A percentile compares a stretch with the other conserved stretches of the same genome.
Evolutionary conservation across 2,329 filamentous ascomycete species (phyloP).

Genomic region (Piedraia hortae): DNA sequence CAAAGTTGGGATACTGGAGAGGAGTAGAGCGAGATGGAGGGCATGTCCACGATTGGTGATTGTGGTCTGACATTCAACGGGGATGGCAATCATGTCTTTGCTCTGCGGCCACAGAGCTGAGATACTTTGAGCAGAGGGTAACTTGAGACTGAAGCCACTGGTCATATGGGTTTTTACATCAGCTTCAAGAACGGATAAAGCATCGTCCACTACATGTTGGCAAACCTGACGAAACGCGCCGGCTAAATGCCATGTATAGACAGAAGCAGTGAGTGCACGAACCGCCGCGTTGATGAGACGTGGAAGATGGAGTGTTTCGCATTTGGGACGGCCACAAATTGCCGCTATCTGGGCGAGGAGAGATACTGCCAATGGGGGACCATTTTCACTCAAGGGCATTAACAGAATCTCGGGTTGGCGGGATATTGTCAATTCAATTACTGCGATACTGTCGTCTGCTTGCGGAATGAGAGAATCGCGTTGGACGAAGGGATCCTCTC

Average conservation of each 20-base stretch:
- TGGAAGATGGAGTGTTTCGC: slow-evolving; percentile 16
- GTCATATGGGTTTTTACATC: slow-evolving; percentile 8
- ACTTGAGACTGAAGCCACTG: slow-evolving; percentile 7
- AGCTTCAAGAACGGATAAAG: slow-evolving; percentile 16
- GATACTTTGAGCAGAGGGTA: slow-evolving; percentile 16
- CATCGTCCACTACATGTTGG: slow-evolving; percentile 17
- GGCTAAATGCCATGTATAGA: slow-evolving; percentile 13
- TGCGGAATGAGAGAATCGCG: slow-evolving; percentile 28
- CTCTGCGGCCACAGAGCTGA: slow-evolving; percentile 14
- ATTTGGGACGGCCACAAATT: slow-evolving; percentile 17
- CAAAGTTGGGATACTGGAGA: slow-evolving; percentile 4
- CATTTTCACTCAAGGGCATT: slow-evolving; percentile 9
- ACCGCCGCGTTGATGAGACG: slow-evolving; percentile 15
- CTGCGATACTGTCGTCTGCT: slow-evolving; percentile 45
- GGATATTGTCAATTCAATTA: slow-evolving; percentile 45
- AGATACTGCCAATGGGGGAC: slow-evolving; percentile 25
- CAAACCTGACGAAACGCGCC: slow-evolving; percentile 13
- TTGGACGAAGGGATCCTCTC: slow-evolving; percentile 40
- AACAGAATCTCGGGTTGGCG: slow-evolving; percentile 45
- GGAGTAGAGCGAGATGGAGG: slow-evolving; percentile 7
- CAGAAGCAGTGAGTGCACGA: slow-evolving; percentile 12
- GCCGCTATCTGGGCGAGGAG: slow-evolving; percentile 25
- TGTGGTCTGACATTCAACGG: slow-evolving; percentile 14
- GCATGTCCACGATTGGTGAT: slow-evolving; percentile 5
- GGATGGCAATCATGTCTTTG: slow-evolving; percentile 15